Percentiles rank a stretch among this genome's conserved stretches.
phyloP scores from a whole-genome alignment of 768 basidiomycete genomes.

The Candolleomyces aberdarensis region DNA sequence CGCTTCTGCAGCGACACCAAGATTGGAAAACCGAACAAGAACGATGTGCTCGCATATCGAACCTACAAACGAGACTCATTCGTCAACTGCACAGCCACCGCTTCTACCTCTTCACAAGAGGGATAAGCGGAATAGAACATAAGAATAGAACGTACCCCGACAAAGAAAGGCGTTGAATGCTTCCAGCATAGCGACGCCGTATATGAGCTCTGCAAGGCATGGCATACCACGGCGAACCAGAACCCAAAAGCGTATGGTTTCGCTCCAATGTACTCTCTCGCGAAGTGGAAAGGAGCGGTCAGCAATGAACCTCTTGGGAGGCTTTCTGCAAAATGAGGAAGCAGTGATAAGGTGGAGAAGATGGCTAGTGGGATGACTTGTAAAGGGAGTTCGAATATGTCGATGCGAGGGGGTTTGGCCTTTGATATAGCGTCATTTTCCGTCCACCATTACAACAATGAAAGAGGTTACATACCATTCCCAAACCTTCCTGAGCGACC shows the following conservation, averaged over 20 bases:
- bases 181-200: constrained; percentile 45
- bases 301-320: too few species aligned
- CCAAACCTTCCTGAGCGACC: constrained; percentile 73
- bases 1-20: constrained; percentile 51
- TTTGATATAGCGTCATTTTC: constrained; percentile 17
- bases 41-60: constrained; percentile 47
- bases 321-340: constrained; percentile 20
- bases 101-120: too few species aligned
- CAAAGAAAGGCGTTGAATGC: constrained; percentile 39
- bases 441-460: neutral
- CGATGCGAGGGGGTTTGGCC: constrained; percentile 63
- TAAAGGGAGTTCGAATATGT: constrained; percentile 48
- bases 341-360: constrained; percentile 5
- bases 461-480: constrained; percentile 53
- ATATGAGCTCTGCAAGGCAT: constrained; percentile 49
- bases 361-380: neutral
- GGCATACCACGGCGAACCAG: constrained; percentile 32
- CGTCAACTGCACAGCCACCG: too few species aligned
- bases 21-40: constrained; percentile 53
- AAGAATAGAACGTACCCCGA: constrained; percentile 27
- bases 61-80: constrained; percentile 30
- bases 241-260: constrained; percentile 21
- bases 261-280: constrained; percentile 27
- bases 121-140: too few species aligned
- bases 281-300: constrained; percentile 27